Base-by-base conservation (phyloP, 495 filamentous ascomycete species). In the Apodospora peruviana region DNA sequence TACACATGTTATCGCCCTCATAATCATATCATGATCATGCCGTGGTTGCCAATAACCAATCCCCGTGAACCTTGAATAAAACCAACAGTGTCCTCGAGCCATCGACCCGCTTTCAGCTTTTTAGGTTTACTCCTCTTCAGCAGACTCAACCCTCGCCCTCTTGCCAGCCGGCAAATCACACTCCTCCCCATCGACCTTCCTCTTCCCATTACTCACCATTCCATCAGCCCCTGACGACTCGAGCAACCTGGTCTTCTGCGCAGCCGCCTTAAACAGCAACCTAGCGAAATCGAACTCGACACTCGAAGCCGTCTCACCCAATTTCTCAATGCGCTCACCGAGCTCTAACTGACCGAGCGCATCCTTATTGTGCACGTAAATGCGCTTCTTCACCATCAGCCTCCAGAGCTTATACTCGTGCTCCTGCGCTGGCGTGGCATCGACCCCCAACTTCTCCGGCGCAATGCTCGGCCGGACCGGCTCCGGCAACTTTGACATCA, bases 241-340 rank as follows among this genome's bases (percentile, higher is more conserved):
- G 7, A 32, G 27, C 27, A 7, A 58, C 43, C 17, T 45, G 44
- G 59, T 60, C 16, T 43, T 38, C 45, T 63, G 60, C 12, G 62
- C 53, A 21, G 54, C 63, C 18, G 51, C 64, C 64, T 46, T 62
- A 40, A 50, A 66, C 48, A 96, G 67, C 25, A 93, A 66, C 35
- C 80, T 69, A 24, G 81, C 79, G 67, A 93, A 96, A 23, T 93
- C 90, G 45, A 85, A 86, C 63, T 88, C 83, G n/a, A 95, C 83
- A 52, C 80, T 81, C 2, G 73, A 71, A 8, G 90, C 75, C 10
- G 85, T 86, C 57, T 89, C 83, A 55, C 91, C 85, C 18, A 97
- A 72, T 68, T 89, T 91, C 56, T 88, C 76, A 10, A 90, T 79
- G 19, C 90, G 80, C 47, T 96, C 91, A 4, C 64, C 63, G 21